Evolutionary conservation across 2,329 filamentous ascomycete genomes (phyloP).

Genomic region (Falciphora oryzae): DNA sequence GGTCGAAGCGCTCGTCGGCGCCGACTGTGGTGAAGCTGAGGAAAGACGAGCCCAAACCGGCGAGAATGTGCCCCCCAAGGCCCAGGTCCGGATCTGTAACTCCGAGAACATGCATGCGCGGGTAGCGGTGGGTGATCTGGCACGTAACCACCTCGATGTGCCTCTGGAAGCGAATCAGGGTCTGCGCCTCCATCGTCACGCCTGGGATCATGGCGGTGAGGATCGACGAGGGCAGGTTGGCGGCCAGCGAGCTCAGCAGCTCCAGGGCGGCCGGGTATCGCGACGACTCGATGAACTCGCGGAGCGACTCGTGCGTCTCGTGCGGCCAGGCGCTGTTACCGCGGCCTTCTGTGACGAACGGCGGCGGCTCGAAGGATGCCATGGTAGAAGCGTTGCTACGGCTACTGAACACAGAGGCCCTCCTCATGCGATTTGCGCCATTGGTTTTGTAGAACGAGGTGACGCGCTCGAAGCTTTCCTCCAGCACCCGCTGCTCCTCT

Average conservation of each 20-base stretch:
- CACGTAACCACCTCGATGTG: conserved; percentile 28
- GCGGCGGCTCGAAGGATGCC: background rate
- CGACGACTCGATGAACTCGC: conserved; percentile 26
- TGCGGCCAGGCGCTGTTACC: conserved; percentile 13
- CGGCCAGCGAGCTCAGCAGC: conserved; percentile 20
- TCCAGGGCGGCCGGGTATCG: conserved; percentile 25
- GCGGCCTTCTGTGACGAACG: background rate
- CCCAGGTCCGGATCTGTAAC: conserved; percentile 26
- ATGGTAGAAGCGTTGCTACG: background rate
- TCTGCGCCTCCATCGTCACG: conserved; percentile 26
- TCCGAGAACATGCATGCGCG: conserved; percentile 33
- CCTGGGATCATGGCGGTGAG: conserved; percentile 20
- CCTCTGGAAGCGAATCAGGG: conserved; percentile 24
- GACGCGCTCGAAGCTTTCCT: conserved; percentile 31
- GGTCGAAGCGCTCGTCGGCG: conserved; percentile 16
- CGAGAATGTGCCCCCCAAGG: conserved; percentile 26
- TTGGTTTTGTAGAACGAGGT: conserved; percentile 25
- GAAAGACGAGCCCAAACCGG: conserved; percentile 26
- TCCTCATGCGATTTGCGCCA: background rate
- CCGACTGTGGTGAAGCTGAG: conserved; percentile 23
- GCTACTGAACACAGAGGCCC: background rate
- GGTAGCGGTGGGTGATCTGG: conserved; percentile 34
- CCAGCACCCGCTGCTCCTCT: conserved; percentile 19
- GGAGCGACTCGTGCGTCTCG: conserved; percentile 24
- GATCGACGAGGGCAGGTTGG: conserved; percentile 18